Percentiles rank a stretch among this genome's conserved stretches.
These are phyloP conservation scores for Cordyceps tenuipes DNA, from an alignment of 2,329 filamentous ascomycete genomes.

Conservation along the genomic window DNA sequence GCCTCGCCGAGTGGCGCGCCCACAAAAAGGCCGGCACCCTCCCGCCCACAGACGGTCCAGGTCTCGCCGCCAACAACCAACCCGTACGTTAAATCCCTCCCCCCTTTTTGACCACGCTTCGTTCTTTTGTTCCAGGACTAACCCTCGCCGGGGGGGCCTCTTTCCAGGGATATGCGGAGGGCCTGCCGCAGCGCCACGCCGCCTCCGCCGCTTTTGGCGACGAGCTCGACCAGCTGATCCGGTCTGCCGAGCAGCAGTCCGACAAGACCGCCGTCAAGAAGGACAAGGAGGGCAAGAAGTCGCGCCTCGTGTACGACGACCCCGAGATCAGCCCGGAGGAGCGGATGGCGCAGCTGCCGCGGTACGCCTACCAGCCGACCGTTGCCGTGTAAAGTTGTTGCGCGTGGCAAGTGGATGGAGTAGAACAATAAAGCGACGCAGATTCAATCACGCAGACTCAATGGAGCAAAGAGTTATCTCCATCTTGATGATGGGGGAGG, in stretches of 20 bases:
- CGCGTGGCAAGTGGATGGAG: background rate
- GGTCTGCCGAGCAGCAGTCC: constrained; percentile 49
- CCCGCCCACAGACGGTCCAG: constrained; percentile 22
- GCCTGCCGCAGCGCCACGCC: constrained; percentile 25
- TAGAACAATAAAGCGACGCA: background rate
- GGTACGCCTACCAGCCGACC: constrained; percentile 54
- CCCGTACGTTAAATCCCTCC: background rate
- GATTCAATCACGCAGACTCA: no score
- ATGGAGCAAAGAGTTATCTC: no score
- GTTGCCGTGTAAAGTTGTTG: constrained; percentile 15
- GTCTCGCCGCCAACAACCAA: background rate
- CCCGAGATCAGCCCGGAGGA: constrained; percentile 78
- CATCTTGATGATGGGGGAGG: background rate
- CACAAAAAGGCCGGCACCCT: constrained; percentile 50
- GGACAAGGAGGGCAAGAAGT: constrained; percentile 61
- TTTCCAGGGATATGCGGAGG: constrained; percentile 13
- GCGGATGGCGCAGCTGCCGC: constrained; percentile 70
- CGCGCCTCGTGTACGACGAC: constrained; percentile 73
- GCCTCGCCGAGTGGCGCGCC: constrained; percentile 69
- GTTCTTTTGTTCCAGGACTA: background rate
- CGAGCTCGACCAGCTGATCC: constrained; percentile 57
- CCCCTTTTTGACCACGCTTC: no score
- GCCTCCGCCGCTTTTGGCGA: constrained; percentile 31
- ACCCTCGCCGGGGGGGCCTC: no score
- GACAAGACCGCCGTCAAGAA: constrained; percentile 47